A percentile compares a stretch with the other conserved stretches of the same genome.
Conservation (phyloP, 2,329 filamentous ascomycete species). For the Calonectria ilicicola region DNA sequence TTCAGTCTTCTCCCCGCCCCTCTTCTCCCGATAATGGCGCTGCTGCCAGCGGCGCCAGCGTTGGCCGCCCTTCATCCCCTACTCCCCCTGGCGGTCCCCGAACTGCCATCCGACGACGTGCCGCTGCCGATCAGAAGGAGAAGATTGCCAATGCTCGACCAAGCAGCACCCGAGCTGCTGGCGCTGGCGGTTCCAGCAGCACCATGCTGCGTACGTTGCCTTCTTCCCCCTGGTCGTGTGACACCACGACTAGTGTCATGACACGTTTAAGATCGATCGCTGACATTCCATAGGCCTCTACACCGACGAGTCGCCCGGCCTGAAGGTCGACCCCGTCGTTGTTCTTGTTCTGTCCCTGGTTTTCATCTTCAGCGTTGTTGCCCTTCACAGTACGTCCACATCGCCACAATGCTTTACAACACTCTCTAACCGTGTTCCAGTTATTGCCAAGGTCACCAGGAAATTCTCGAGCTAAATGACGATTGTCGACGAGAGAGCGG, state of each 20-base stretch:
- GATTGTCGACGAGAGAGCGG: slow-evolving; percentile 22
- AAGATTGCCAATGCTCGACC: slow-evolving; percentile 94
- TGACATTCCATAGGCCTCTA: slow-evolving; percentile 78
- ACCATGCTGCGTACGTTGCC: slow-evolving; percentile 91
- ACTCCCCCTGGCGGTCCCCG: slow-evolving; percentile 93
- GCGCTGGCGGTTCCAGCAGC: slow-evolving; percentile 94
- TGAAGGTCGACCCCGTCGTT: slow-evolving; percentile 98
- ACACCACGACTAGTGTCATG: neutral
- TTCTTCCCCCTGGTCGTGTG: slow-evolving; percentile 20
- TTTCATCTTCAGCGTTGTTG: slow-evolving; percentile 99
- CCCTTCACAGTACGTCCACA: slow-evolving; percentile 85
- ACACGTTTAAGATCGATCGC: slow-evolving; percentile 19
- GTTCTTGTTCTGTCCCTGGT: slow-evolving; percentile 96
- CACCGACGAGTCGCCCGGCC: slow-evolving; percentile 96
- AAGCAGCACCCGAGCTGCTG: slow-evolving; percentile 90
- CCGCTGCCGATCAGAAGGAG: slow-evolving; percentile 97
- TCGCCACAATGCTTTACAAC: neutral
- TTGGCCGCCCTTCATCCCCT: slow-evolving; percentile 85
- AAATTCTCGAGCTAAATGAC: slow-evolving; percentile 76
- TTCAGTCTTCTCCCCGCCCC: slow-evolving; percentile 69
- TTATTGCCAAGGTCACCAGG: slow-evolving; percentile 95
- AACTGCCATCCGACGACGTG: slow-evolving; percentile 93
- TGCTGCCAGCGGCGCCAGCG: slow-evolving; percentile 74
- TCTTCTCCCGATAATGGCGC: slow-evolving; percentile 70
- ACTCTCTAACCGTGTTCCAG: slow-evolving; percentile 59